Conservation (phyloP, 2,329 filamentous ascomycete genomes). For the Dactylella cylindrospora region DNA sequence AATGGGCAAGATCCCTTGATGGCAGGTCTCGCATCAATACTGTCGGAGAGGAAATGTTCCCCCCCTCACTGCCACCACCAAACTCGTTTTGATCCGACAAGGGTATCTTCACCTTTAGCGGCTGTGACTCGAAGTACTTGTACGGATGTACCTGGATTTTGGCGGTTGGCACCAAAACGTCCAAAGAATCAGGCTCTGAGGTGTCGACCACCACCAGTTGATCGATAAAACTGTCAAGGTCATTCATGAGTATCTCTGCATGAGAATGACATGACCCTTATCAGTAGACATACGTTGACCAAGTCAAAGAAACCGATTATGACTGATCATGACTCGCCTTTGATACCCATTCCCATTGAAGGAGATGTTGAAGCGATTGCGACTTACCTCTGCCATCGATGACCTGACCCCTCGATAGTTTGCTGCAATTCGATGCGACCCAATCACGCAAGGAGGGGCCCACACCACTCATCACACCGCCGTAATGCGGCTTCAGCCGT, state of each 20-base stretch:
- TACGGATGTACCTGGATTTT: constrained; percentile 26
- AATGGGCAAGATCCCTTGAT: constrained; percentile 9
- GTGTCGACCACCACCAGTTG: constrained; percentile 23
- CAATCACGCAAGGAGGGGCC: constrained; percentile 12
- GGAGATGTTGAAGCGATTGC: too few relatives aligned
- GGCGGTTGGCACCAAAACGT: constrained; percentile 15
- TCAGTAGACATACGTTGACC: too few relatives aligned
- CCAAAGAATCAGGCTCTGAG: background rate
- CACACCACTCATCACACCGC: constrained; percentile 2
- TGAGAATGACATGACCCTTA: background rate
- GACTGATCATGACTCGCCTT: too few relatives aligned
- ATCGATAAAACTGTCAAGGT: constrained; percentile 15
- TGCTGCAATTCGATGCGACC: constrained; percentile 13
- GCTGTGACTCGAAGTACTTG: constrained; percentile 33
- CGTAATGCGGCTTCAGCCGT: constrained; percentile 8
- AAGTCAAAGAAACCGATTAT: too few relatives aligned
- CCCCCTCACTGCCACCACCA: too few relatives aligned
- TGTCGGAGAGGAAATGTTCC: constrained; percentile 21
- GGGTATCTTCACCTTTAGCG: constrained; percentile 22
- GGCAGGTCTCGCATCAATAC: constrained; percentile 26
- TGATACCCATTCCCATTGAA: too few relatives aligned
- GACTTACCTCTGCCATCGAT: constrained; percentile 20
- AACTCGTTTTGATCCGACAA: constrained; percentile 14
- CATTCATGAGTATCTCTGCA: constrained; percentile 15
- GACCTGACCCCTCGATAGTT: constrained; percentile 16